phyloP scores from a whole-genome alignment of 192 early-diverging fungal genomes.

The Linderina pennispora region DNA sequence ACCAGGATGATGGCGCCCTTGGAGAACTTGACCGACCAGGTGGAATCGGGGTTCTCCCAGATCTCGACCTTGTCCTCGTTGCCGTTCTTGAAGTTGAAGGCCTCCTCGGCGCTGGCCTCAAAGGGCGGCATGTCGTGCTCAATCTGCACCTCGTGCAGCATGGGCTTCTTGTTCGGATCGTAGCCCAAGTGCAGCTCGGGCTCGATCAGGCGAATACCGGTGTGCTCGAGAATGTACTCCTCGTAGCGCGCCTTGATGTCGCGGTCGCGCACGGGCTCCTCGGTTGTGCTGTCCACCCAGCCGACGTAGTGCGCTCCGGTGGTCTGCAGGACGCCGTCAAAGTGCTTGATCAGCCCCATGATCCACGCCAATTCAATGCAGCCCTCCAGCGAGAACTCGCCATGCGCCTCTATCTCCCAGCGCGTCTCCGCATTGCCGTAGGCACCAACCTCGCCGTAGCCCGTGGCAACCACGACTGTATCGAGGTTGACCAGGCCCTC shows the following conservation, averaged over 20 bases:
- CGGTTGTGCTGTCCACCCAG: constrained; percentile 84
- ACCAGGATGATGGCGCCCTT: constrained; percentile 85
- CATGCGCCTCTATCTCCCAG: constrained; percentile 93
- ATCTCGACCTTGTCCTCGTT: constrained; percentile 72
- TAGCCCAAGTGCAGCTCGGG: constrained; percentile 81
- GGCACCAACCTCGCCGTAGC: constrained; percentile 90
- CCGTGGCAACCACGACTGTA: constrained; percentile 81
- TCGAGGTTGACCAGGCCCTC: constrained; percentile 82
- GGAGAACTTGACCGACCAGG: constrained; percentile 70
- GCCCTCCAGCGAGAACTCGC: constrained; percentile 49
- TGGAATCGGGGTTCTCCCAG: constrained; percentile 32
- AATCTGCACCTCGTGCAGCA: constrained; percentile 84
- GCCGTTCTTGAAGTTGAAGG: constrained; percentile 74
- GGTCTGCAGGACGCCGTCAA: constrained; percentile 72
- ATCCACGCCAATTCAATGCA: constrained; percentile 97
- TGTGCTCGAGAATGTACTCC: constrained; percentile 81
- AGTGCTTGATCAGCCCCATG: constrained; percentile 90
- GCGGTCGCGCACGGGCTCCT: constrained; percentile 77
- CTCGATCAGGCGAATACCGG: constrained; percentile 91
- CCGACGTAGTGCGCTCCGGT: constrained; percentile 64
- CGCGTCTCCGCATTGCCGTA: constrained; percentile 87
- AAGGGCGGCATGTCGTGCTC: constrained; percentile 85
- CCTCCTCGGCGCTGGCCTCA: constrained; percentile 82
- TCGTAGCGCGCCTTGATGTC: constrained; percentile 91
- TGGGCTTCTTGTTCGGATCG: constrained; percentile 77